Base-by-base conservation (phyloP, 371 early-diverging fungal genomes). In the Chytridiales sp. region DNA sequence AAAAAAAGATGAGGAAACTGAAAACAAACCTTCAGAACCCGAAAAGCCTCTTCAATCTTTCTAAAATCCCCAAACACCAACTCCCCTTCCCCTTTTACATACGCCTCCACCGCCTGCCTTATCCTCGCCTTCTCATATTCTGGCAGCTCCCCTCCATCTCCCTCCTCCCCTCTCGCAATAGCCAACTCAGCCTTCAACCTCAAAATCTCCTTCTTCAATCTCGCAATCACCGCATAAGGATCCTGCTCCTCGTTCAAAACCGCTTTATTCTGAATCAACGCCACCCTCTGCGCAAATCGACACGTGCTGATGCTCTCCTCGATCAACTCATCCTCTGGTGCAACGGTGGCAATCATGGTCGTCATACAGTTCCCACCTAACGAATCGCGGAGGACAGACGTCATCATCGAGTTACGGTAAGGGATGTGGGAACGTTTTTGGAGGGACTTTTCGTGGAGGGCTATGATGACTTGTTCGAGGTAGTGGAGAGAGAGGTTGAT, bases 351-450 rank as follows among this genome's bases (percentile, higher is more conserved):
- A 43, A 89, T 79, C 75, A 89, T 85, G 21, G 81, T 74, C 2
- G 88, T 84, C 64, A 85, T 83, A 63, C 84, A 82, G 62, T 86
- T 85, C 32, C 88, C 88, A 15, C 86, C 87, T 2, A 89, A 70
- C 8, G 83, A 80, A 65, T 89, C 88, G 42, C 84, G 69, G 29
- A 89, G 64, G 30, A 89, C 71, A 35, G 73, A 76, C 17, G 89
- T 89, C 73, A 89, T 81, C 79, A 87, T 85, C 3, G 82, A 82
- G 68, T 89, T 87, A 47, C 89, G 75, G 63, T 89, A 89, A 19
- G 87, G 84, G 19, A 89, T 71, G 70, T 87, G 86, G 19, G 74
- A 56, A 3, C 81, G 69, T 32, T 71, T 73, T 17, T 80, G 79
- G 2, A 55, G 62, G 8, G 72, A 38, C 36, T 78, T 72, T 52